Percentiles rank a stretch among this genome's conserved stretches.
Conservation (phyloP, 352 stramenopile genomes). For the Aphanomyces stellatus region DNA sequence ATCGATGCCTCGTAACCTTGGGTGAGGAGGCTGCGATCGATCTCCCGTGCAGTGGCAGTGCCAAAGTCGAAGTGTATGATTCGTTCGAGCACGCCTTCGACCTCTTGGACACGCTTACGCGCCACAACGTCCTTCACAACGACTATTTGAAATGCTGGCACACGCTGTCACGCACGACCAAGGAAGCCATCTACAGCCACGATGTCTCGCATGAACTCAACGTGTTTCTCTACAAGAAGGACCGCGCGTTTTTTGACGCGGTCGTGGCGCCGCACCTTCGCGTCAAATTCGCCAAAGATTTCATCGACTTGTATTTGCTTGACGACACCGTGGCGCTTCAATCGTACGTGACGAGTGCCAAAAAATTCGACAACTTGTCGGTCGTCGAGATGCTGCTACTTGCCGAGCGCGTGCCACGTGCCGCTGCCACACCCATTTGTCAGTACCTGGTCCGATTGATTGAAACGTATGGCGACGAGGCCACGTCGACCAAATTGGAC, state of each 20-base stretch:
- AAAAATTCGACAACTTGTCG: conserved; percentile 28
- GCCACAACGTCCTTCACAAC: conserved; percentile 21
- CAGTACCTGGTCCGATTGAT: conserved; percentile 27
- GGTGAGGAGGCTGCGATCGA: conserved; percentile 23
- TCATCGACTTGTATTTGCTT: conserved; percentile 48
- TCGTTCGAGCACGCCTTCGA: conserved; percentile 27
- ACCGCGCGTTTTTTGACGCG: conserved; percentile 36
- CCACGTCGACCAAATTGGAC: background rate
- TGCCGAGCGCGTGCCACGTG: conserved; percentile 24
- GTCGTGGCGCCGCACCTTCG: conserved; percentile 29
- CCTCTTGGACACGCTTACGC: conserved; percentile 26
- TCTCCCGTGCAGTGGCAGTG: conserved; percentile 25
- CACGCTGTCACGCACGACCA: conserved; percentile 19
- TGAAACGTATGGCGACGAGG: conserved; percentile 22
- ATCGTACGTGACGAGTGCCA: conserved; percentile 24
- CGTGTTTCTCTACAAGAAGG: conserved; percentile 48
- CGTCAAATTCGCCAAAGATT: conserved; percentile 41
- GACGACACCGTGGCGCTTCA: conserved; percentile 25
- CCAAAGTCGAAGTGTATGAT: conserved; percentile 35
- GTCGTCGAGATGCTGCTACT: conserved; percentile 37
- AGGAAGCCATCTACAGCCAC: conserved; percentile 31
- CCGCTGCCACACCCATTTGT: conserved; percentile 24
- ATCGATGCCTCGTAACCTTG: conserved; percentile 26
- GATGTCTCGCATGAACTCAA: conserved; percentile 44
- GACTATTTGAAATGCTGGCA: conserved; percentile 33